Conservation (phyloP, 768 basidiomycete species). For the Suillus lakei region DNA sequence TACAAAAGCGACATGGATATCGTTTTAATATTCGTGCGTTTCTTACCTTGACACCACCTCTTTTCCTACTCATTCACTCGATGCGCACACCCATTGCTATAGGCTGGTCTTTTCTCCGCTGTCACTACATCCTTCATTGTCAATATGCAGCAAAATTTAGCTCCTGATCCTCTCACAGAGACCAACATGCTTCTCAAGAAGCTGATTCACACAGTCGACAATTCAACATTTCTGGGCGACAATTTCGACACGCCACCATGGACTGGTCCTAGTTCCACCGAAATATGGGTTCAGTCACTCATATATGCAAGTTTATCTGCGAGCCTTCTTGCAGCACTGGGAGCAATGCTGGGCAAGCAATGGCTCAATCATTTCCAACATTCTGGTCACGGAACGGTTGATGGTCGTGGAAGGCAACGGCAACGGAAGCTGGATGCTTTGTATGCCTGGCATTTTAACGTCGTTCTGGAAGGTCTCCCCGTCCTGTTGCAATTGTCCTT, state of each 20-base stretch:
- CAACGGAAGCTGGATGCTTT: conserved; percentile 25
- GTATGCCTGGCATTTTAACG: conserved; percentile 21
- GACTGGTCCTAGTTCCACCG: conserved; percentile 20
- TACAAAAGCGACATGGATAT: conserved; percentile 25
- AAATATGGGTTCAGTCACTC: conserved; percentile 21
- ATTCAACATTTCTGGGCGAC: conserved; percentile 14
- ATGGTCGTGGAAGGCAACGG: conserved; percentile 18
- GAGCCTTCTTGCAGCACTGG: conserved; percentile 27
- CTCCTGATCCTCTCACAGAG: conserved; percentile 33
- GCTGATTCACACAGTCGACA: conserved; percentile 16
- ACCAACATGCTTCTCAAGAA: conserved; percentile 33
- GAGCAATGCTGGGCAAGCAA: conserved; percentile 23
- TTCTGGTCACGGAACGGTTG: conserved; percentile 17
- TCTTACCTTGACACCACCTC: not conserved
- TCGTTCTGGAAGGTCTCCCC: conserved; percentile 19
- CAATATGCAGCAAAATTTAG: conserved; percentile 38
- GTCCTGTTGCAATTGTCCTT: conserved; percentile 26
- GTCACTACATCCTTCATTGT: conserved; percentile 44
- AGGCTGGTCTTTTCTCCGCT: conserved; percentile 49
- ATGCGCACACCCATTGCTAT: not conserved
- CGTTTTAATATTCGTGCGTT: conserved; percentile 25
- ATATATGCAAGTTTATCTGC: conserved; percentile 26
- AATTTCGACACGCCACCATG: conserved; percentile 15
- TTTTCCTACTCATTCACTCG: not conserved
- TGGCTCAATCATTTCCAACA: conserved; percentile 18